Percentiles rank a stretch among this genome's conserved stretches.
Evolutionary conservation across 176 grass and related monocot genomes (phyloP).

Genomic region (Melocanna baccifera): DNA sequence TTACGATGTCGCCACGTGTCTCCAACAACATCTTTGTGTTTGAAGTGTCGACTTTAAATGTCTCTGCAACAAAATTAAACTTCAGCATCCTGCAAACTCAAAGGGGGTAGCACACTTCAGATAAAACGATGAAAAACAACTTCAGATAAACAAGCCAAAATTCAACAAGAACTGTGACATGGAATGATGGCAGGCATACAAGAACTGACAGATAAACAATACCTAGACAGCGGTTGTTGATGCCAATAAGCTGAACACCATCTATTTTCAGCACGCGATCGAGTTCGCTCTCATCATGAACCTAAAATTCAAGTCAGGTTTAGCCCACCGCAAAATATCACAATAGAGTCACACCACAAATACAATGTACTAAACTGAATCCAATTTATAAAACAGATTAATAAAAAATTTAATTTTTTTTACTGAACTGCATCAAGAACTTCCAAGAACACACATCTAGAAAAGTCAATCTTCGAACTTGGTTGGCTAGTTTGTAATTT

Average conservation of each 20-base stretch:
- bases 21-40: conserved; percentile 69
- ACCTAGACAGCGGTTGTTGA: conserved; percentile 88
- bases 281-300: conserved; percentile 72
- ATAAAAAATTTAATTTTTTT: not conserved
- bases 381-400: too few species aligned
- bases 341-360: not conserved
- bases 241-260: conserved; percentile 81
- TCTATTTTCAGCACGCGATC: conserved; percentile 70
- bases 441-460: not conserved
- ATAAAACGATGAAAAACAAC: not conserved
- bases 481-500: not conserved
- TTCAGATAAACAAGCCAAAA: too few species aligned
- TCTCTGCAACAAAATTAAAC: conserved; percentile 45
- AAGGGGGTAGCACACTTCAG: not conserved
- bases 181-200: not conserved
- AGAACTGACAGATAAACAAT: conserved; percentile 8
- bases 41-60: conserved; percentile 69
- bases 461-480: not conserved
- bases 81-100: not conserved
- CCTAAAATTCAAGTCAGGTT: conserved; percentile 35
- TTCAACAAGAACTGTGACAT: too few species aligned
- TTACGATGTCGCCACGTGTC: conserved; percentile 55
- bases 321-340: not conserved
- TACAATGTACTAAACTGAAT: too few species aligned
- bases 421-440: not conserved